Conservation (phyloP, 495 filamentous ascomycete species). For the Neurospora intermedia region DNA sequence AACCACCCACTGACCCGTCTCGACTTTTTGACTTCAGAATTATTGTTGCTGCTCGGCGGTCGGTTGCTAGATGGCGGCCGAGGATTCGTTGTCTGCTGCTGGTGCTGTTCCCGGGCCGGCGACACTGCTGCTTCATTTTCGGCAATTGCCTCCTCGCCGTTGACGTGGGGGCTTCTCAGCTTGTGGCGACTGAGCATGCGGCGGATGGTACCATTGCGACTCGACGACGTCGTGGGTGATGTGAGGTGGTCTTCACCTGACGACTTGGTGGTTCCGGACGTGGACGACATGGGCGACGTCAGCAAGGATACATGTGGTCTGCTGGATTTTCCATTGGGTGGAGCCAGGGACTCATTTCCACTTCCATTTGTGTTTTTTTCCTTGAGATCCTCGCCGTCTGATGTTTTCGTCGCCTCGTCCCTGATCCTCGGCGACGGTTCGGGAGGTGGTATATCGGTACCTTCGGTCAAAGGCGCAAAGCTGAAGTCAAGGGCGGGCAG, state of each 20-base stretch:
- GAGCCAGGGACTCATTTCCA: conserved; percentile 3
- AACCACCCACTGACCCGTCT: conserved; percentile 43
- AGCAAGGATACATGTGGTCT: conserved; percentile 21
- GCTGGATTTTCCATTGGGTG: conserved; percentile 22
- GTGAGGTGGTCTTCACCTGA: conserved; percentile 32
- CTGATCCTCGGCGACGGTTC: conserved; percentile 34
- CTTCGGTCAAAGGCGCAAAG: conserved; percentile 44
- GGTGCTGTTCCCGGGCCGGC: conserved; percentile 26
- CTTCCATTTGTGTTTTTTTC: conserved; percentile 1
- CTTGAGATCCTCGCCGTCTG: conserved; percentile 8
- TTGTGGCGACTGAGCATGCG: conserved; percentile 35
- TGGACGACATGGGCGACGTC: conserved; percentile 16
- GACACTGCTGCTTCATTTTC: conserved; percentile 5
- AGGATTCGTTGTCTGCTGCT: not conserved
- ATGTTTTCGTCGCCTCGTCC: conserved; percentile 30
- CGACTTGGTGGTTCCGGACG: conserved; percentile 26
- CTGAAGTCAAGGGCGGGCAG: conserved; percentile 41
- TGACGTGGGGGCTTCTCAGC: conserved; percentile 35
- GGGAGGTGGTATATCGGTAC: conserved; percentile 47
- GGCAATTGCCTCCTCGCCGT: conserved; percentile 15
- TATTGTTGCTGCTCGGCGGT: not conserved
- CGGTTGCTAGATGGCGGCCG: not conserved
- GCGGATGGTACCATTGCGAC: conserved; percentile 33
- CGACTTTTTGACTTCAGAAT: conserved; percentile 15
- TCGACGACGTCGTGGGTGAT: conserved; percentile 32